These are phyloP conservation scores for Tranzscheliella williamsii DNA, from an alignment of 1,284 basidiomycete genomes.

Conservation along the genomic window DNA sequence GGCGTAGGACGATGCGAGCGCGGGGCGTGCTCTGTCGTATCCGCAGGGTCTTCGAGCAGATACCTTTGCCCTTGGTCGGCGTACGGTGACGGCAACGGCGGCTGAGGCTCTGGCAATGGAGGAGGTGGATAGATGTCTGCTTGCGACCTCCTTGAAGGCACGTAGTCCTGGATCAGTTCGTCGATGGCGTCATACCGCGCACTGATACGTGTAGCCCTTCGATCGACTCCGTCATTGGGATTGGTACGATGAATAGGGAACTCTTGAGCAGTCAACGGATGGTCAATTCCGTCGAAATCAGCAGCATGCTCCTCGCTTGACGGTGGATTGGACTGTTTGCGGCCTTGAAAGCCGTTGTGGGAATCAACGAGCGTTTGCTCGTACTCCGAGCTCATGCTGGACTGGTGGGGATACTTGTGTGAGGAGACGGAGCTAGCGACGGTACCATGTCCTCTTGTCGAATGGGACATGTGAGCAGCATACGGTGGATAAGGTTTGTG, in stretches of 20 bases:
- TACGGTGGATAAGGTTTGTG: too few relatives aligned
- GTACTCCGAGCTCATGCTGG: constrained; percentile 22
- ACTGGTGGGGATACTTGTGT: constrained; percentile 9
- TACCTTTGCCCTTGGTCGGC: constrained; percentile 12
- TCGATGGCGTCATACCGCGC: constrained; percentile 42
- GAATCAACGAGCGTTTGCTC: constrained; percentile 28
- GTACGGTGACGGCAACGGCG: not conserved
- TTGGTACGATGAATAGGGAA: too few relatives aligned
- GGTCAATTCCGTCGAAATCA: constrained; percentile 6
- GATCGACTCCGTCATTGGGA: too few relatives aligned
- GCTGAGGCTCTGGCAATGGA: not conserved
- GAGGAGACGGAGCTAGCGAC: constrained; percentile 25
- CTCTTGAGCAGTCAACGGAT: not conserved
- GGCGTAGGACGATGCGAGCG: not conserved
- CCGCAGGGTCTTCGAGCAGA: constrained; percentile 13
- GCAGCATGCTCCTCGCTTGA: constrained; percentile 3
- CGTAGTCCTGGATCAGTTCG: constrained; percentile 44
- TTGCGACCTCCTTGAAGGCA: constrained; percentile 10
- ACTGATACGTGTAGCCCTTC: constrained; percentile 25
- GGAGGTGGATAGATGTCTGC: constrained; percentile 28
- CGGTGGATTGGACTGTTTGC: constrained; percentile 19
- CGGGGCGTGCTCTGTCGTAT: constrained; percentile 1
- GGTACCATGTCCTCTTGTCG: constrained; percentile 14
- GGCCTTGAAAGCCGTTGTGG: constrained; percentile 7
- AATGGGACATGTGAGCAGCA: constrained; percentile 1